Evolutionary conservation across 352 stramenopile genomes (phyloP), one percentile per base, ranked within the genome.

Genomic region (Globisporangium acanthophoron): DNA sequence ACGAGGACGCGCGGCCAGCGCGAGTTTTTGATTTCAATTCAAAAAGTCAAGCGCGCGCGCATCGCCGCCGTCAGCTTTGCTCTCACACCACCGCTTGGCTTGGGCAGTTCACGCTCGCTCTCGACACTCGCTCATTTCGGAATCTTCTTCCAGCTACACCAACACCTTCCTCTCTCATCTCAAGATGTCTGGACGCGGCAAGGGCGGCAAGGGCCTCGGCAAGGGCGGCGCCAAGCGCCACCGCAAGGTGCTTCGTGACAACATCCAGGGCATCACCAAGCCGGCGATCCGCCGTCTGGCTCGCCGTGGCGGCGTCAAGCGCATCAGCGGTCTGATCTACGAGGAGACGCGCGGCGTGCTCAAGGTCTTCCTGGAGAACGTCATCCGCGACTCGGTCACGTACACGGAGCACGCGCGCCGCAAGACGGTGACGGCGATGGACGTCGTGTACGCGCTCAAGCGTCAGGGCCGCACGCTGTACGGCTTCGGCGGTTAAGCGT

Each of bases 361-460:
- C 59, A 99, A 99, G 86, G 95, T 98, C 24, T 99, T 99, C 80
- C 83, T 99, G 13, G 96, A 99, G 80, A 98, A 98, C 77, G 92
- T 98, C n/a, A 98, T 99, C 78, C 80, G 88, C 68, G 94, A 98
- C 74, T 94, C 93, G 43, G 85, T 98, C 27, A 98, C 88, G 5
- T 98, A 98, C 84, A 98, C 93, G 45, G 94, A 98, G 85, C 92
- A 98, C 74, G 94, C 92, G 41, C 88, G 92, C 63, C 80, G 96
- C 48, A 98, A 98, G 88, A 98, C 94, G 20, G 96, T 99, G 65
- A 99, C 95, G 49, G 96, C 96, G 54, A 98, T 99, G 93, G 96
- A 99, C 67, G 95, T 99, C 24, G 95, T 99, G 57, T 98, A 99
- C 76, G 96, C 96, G 7, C 88, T 99, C 54, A 99, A 99, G 90